A percentile compares a stretch with the other conserved stretches of the same genome.
phyloP scores from a whole-genome alignment of 257 asterid genomes.

The Nicotiana undulata region DNA sequence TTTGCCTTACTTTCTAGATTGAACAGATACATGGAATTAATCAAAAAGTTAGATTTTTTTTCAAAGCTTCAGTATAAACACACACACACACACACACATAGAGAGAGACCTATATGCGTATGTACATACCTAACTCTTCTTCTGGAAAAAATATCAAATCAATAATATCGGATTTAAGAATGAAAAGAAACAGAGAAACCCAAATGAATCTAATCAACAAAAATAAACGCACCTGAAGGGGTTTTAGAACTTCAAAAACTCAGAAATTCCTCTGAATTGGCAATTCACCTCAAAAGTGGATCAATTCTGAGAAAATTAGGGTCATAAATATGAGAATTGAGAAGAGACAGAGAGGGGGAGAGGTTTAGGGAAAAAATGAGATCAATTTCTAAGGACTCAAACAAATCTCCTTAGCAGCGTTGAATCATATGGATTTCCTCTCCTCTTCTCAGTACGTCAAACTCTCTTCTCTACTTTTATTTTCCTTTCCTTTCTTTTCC shows the following conservation, averaged over 20 bases:
- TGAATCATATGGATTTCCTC: conserved; percentile 5
- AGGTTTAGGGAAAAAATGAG: background rate
- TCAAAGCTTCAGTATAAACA: background rate
- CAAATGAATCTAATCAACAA: background rate
- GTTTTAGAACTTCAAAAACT: background rate
- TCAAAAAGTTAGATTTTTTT: background rate
- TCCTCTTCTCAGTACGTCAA: background rate
- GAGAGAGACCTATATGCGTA: background rate
- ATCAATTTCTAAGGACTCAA: background rate
- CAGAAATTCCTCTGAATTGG: background rate
- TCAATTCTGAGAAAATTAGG: background rate
- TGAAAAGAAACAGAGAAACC: background rate
- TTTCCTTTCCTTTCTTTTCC: background rate
- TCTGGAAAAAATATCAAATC: background rate
- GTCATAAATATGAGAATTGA: background rate
- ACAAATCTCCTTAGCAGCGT: background rate
- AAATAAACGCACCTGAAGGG: background rate
- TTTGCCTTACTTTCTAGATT: background rate
- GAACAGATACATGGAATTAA: background rate
- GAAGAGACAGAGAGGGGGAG: background rate
- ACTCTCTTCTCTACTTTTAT: background rate
- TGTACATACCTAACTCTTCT: background rate
- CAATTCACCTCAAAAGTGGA: background rate
- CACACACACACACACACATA: background rate
- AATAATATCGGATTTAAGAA: background rate